Evolutionary conservation across 2,329 filamentous ascomycete species (phyloP).

Genomic region (Aspergillus hiratsukae): DNA sequence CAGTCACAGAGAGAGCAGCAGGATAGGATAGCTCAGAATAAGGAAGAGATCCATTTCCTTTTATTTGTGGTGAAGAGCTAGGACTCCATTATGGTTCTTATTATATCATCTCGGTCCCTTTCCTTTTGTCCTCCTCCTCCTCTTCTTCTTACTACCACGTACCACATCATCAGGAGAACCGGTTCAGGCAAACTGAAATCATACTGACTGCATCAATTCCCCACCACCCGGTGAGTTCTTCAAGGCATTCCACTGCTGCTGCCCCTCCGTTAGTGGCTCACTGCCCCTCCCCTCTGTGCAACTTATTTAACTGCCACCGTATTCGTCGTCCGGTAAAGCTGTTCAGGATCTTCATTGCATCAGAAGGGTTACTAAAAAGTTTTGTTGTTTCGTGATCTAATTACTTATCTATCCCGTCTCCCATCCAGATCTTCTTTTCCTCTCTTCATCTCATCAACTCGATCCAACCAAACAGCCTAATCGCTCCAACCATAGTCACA

Average conservation of each 20-base stretch:
- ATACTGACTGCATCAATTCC: slow-evolving; percentile 34
- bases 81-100: not conserved
- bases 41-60: not conserved
- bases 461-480: slow-evolving; percentile 2
- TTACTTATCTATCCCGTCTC: slow-evolving; percentile 4
- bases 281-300: slow-evolving; percentile 10
- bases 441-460: slow-evolving; percentile 2
- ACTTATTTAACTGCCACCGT: slow-evolving; percentile 16
- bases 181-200: slow-evolving; percentile 21
- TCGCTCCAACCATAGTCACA: slow-evolving; percentile 17
- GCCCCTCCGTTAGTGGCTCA: slow-evolving; percentile 17
- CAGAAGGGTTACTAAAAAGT: not conserved
- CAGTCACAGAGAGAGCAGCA: slow-evolving; percentile 1
- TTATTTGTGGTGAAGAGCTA: not conserved
- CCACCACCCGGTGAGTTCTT: slow-evolving; percentile 36
- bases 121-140: slow-evolving; percentile 1
- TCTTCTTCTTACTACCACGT: not conserved
- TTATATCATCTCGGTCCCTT: not conserved
- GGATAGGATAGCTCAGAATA: not conserved
- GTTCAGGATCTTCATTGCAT: not conserved
- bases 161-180: not conserved
- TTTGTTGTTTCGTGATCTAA: slow-evolving; percentile 6
- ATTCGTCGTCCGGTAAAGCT: slow-evolving; percentile 25
- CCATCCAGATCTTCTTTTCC: slow-evolving; percentile 7
- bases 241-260: slow-evolving; percentile 7